These are phyloP conservation scores for Amaranthus tricolor DNA, from an alignment of 179 eudicot genomes.

Conservation along the genomic window DNA sequence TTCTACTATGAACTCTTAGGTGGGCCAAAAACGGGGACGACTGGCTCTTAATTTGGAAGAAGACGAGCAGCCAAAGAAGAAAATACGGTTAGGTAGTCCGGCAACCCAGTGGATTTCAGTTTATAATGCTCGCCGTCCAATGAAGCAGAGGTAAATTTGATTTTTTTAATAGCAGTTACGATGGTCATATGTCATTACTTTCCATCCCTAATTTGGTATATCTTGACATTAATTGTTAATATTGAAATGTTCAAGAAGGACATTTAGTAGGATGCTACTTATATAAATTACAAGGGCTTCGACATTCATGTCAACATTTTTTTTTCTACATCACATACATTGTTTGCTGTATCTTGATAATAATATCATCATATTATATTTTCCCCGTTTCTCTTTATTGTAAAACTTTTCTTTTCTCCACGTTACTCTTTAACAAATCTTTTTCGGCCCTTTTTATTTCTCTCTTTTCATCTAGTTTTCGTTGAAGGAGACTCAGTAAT, in stretches of 20 bases:
- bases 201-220: background rate
- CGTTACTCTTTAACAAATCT: too few species aligned
- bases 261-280: background rate
- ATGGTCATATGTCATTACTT: background rate
- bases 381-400: too few species aligned
- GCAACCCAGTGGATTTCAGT: constrained; percentile 94
- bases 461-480: too few species aligned
- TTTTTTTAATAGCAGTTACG: background rate
- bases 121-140: constrained; percentile 89
- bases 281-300: background rate
- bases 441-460: too few species aligned
- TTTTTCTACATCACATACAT: too few species aligned
- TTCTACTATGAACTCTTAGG: constrained; percentile 35
- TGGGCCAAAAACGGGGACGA: constrained; percentile 82
- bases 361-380: too few species aligned
- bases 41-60: constrained; percentile 71
- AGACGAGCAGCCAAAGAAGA: constrained; percentile 92
- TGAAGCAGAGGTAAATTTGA: constrained; percentile 74
- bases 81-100: constrained; percentile 78
- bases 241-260: background rate
- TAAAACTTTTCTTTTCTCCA: too few species aligned
- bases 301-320: background rate
- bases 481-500: too few species aligned
- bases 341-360: too few species aligned
- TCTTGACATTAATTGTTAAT: background rate